Conservation (phyloP, 2,329 filamentous ascomycete genomes). For the Arthroderma uncinatum region DNA sequence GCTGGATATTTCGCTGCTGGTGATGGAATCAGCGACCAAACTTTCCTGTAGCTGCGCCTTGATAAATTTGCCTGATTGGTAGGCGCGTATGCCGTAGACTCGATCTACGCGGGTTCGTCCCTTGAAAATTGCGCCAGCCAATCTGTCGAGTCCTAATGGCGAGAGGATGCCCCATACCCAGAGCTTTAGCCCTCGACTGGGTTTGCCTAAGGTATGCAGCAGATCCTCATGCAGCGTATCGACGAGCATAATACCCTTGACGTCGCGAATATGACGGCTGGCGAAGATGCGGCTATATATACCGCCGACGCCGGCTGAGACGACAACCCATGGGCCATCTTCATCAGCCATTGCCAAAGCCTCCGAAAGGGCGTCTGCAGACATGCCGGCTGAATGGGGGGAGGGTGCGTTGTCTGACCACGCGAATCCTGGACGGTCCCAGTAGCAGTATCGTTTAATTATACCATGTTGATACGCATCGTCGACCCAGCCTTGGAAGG, state of each 20-base stretch:
- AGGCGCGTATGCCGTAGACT: conserved; percentile 66
- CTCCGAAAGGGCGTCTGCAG: conserved; percentile 79
- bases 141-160: conserved; percentile 71
- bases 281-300: conserved; percentile 88
- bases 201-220: conserved; percentile 51
- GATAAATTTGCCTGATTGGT: conserved; percentile 71
- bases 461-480: conserved; percentile 65
- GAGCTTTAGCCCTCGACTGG: conserved; percentile 66
- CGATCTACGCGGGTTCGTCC: conserved; percentile 73
- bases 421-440: conserved; percentile 78
- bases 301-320: conserved; percentile 75
- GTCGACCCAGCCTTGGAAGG: conserved; percentile 69
- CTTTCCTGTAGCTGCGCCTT: conserved; percentile 90
- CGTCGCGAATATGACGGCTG: conserved; percentile 61
- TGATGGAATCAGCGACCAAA: conserved; percentile 72
- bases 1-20: conserved; percentile 67
- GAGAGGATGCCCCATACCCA: conserved; percentile 81
- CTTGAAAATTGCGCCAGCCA: conserved; percentile 69
- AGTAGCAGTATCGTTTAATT: conserved; percentile 86
- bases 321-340: conserved; percentile 76
- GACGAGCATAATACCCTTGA: conserved; percentile 71
- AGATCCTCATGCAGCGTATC: conserved; percentile 85
- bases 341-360: conserved; percentile 71
- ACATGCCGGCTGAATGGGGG: conserved; percentile 84
- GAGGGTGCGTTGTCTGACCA: conserved; percentile 90